phyloP scores from a whole-genome alignment of 257 asterid species.

The Marsdenia floribunda region DNA sequence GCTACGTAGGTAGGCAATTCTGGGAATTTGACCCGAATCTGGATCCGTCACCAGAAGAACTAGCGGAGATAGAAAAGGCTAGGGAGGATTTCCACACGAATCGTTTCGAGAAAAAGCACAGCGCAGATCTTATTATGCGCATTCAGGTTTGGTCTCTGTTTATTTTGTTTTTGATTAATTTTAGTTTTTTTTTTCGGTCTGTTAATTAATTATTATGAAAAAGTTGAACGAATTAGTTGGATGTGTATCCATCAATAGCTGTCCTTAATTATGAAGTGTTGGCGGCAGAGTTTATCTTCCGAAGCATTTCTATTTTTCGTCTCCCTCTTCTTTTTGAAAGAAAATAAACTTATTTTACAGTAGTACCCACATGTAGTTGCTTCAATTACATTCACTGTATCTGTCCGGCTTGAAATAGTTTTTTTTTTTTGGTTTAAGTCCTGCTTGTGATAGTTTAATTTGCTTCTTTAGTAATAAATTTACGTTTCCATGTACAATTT shows the following conservation, averaged over 20 bases:
- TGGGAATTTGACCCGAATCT: slow-evolving; percentile 72
- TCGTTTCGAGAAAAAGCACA: slow-evolving; percentile 75
- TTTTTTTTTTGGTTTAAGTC: too few relatives aligned
- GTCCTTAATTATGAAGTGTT: not conserved
- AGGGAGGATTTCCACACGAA: slow-evolving; percentile 47
- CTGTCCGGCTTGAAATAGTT: too few relatives aligned
- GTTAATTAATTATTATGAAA: not conserved
- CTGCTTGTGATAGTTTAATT: too few relatives aligned
- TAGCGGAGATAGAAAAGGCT: slow-evolving; percentile 65
- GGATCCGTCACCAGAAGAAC: slow-evolving; percentile 63
- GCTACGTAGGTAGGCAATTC: slow-evolving; percentile 69
- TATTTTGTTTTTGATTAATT: not conserved
- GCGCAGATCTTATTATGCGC: slow-evolving; percentile 90
- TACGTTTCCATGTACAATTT: too few relatives aligned
- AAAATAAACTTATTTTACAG: not conserved
- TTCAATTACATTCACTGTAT: too few relatives aligned
- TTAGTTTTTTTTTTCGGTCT: not conserved
- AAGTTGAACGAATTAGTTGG: not conserved
- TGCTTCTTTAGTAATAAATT: too few relatives aligned
- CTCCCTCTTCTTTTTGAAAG: not conserved
- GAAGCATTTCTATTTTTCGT: not conserved
- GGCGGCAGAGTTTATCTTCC: not conserved
- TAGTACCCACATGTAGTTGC: too few relatives aligned
- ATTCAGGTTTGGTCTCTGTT: slow-evolving; percentile 44
- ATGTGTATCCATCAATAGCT: not conserved